Percentiles rank a stretch among this genome's conserved stretches.
Conservation (phyloP, 768 basidiomycete species). For the Dioszegia hungarica region DNA sequence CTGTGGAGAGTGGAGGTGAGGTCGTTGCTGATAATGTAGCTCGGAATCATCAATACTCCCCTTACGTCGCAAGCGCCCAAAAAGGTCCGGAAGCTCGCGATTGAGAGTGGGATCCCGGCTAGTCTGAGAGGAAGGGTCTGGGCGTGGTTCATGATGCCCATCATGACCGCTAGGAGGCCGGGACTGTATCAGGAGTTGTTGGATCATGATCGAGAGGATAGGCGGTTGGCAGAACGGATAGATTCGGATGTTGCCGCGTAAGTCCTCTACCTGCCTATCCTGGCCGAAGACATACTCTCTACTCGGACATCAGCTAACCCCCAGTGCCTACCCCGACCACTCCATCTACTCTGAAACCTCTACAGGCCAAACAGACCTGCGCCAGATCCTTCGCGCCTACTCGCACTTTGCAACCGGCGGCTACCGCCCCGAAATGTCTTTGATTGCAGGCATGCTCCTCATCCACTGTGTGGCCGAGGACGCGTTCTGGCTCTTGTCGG, state of each 20-base stretch:
- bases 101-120: slow-evolving; percentile 34
- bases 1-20: background rate
- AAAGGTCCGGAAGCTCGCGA: slow-evolving; percentile 40
- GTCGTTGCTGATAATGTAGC: slow-evolving; percentile 15
- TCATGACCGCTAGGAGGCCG: slow-evolving; percentile 25
- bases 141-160: slow-evolving; percentile 41
- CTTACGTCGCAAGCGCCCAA: slow-evolving; percentile 24
- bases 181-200: slow-evolving; percentile 38
- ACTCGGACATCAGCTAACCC: background rate
- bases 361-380: slow-evolving; percentile 33
- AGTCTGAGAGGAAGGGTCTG: slow-evolving; percentile 42
- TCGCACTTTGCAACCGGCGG: slow-evolving; percentile 30
- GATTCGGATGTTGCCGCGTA: slow-evolving; percentile 32
- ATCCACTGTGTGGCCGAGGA: slow-evolving; percentile 47
- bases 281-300: too few relatives aligned
- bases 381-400: slow-evolving; percentile 34
- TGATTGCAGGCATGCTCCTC: slow-evolving; percentile 33
- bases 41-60: slow-evolving; percentile 32
- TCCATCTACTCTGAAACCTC: slow-evolving; percentile 31
- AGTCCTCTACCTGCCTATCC: slow-evolving; percentile 2
- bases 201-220: slow-evolving; percentile 34
- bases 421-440: slow-evolving; percentile 32
- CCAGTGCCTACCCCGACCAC: slow-evolving; percentile 34
- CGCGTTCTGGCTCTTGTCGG: slow-evolving; percentile 39
- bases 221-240: slow-evolving; percentile 30